Evolutionary conservation across 257 asterid genomes (phyloP), one percentile per base, ranked within the genome.

Genomic region (Solanum rostratum): DNA sequence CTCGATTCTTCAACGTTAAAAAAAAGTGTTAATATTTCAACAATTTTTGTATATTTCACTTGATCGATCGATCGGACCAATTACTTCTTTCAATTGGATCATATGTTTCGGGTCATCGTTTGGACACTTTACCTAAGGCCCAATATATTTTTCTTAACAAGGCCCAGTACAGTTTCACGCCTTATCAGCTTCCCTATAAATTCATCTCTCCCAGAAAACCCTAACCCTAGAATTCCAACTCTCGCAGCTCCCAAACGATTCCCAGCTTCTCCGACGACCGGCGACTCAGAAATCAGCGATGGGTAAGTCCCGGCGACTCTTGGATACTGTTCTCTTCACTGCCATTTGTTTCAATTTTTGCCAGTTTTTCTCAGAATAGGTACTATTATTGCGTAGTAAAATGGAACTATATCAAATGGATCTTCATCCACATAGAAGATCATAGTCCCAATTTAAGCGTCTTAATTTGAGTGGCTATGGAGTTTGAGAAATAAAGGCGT

Each of bases 221-320:
- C 88, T 49, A 87, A 73, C 87, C 86, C 66, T 52, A 62, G 41
- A 6, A 20, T 13, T 14, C 19, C n/a, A 15, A 29, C 19, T 83
- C 57, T 27, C 30, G 12, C 81, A 65, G 74, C 84, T 53, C 30
- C 52, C 52, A 12, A 20, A 16, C 37, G 27, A 46, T 6, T 54
- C 0, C 16, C 57, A 29, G 49, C 33, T 60, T 74, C 39, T 9
- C 70, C 70, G 54, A 78, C 73, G 33, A 83, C 88, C 65, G 59
- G 37, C 83, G 59, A 66, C 87, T 3, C 59, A 30, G 57, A 39
- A 74, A 57, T 60, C 80, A 69, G 5, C 19, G 85, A 90, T 90
- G 92, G 92, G 91, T 90, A 66, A 87, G 84, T 29, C 18, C 10
- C 79, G 29, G 50, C 5, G 29, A 39, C 52, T 19, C 52, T 37